Base-by-base conservation (phyloP, 2,329 filamentous ascomycete species). In the Parascedosporium putredinis region DNA sequence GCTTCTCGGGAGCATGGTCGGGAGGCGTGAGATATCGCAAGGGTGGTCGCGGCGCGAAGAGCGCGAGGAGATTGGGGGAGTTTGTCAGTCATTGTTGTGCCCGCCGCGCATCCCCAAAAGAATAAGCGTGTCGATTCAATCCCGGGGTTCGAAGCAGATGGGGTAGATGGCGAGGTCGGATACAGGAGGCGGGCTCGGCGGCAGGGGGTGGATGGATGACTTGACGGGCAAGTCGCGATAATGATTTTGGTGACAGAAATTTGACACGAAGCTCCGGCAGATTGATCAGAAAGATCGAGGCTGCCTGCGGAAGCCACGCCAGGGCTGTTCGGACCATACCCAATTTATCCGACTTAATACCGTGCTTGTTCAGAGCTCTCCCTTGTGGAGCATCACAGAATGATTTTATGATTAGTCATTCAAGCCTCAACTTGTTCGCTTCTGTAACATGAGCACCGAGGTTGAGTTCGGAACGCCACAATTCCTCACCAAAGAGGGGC, bases 1-100 rank as follows among this genome's bases (percentile, higher is more conserved):
- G 84, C 57, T 90, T 79, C 67, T 93, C 88, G 9, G 90, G 85
- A 54, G 90, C 80, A 64, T 86, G 76, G 68, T 97, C 91, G 58
- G 78, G 75, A 5, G 89, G 87, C 53, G 86, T 84, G 53, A 95
- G 81, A 77, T 88, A 97, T 67, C 89, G 86, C 64, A 97, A 73
- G 52, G 91, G 86, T 59, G 93, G 93, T 53, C 93, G 87, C 64
- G 93, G 88, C 69, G 91, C 87, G 72, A 98, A 98, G 58, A 97
- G 87, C 68, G 87, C 86, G 60, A 97, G 78, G 52, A 97, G 79
- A 64, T 95, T 91, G 50, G 86, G 88, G 91, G 18, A 98, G 84
- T 70, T 94, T 93, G 76, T 96, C 91, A 47, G 93, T 97, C 93
- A 97, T 98, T 54, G n/a, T n/a, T n/a, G 59, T 72, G 59, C 50